Conservation (phyloP, 2,329 filamentous ascomycete genomes). For the Leptoxyphium fumago region DNA sequence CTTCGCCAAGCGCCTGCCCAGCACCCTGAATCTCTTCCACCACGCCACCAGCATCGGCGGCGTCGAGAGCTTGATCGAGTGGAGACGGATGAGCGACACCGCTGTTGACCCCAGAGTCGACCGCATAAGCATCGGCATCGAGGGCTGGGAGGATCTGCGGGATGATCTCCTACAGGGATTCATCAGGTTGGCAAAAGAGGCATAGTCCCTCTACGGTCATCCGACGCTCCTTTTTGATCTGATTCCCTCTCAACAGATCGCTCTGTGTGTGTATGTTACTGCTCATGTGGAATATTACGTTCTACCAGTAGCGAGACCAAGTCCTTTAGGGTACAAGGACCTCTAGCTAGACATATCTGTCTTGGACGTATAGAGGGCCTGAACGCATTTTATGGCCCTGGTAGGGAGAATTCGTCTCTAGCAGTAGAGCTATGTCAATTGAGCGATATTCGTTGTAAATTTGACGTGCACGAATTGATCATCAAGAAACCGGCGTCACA, state of each 20-base stretch:
- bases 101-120: constrained; percentile 57
- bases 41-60: constrained; percentile 90
- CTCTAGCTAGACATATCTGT: too few species aligned
- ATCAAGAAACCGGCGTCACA: too few species aligned
- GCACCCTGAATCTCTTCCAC: constrained; percentile 69
- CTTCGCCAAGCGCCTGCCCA: constrained; percentile 56
- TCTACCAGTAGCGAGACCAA: too few species aligned
- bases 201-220: neutral
- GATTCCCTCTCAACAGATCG: constrained; percentile 1
- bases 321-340: too few species aligned
- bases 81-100: constrained; percentile 76
- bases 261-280: neutral
- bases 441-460: too few species aligned
- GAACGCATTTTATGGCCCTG: too few species aligned
- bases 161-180: constrained; percentile 59
- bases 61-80: constrained; percentile 92
- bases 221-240: constrained; percentile 1
- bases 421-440: too few species aligned
- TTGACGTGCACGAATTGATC: too few species aligned
- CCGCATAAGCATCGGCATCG: constrained; percentile 73
- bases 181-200: constrained; percentile 31
- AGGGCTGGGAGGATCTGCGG: constrained; percentile 71
- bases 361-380: too few species aligned
- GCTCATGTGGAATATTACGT: too few species aligned
- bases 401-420: too few species aligned